Evolutionary conservation across 805 yeast species (phyloP).

Genomic region (Ogataea haglerorum): DNA sequence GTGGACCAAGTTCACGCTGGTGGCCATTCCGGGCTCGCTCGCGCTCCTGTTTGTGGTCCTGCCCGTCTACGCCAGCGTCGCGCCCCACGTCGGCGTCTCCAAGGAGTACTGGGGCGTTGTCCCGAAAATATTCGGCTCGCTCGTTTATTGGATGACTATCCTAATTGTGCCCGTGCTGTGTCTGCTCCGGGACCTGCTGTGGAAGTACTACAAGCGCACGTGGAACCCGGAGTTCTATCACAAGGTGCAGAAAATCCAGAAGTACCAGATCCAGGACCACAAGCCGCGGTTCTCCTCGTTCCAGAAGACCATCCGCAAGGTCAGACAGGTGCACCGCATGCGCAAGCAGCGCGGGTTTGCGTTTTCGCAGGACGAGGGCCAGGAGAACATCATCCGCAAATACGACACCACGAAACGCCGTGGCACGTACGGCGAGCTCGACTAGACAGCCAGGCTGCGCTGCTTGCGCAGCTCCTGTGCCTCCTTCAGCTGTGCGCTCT

Average conservation of each 20-base stretch:
- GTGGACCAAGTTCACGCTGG: slow-evolving; percentile 90
- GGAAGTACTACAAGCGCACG: slow-evolving; percentile 94
- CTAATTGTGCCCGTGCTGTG: slow-evolving; percentile 77
- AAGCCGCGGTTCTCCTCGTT: slow-evolving; percentile 96
- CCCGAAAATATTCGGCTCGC: slow-evolving; percentile 69
- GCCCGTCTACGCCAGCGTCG: slow-evolving; percentile 83
- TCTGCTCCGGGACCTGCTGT: slow-evolving; percentile 78
- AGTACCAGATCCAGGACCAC: slow-evolving; percentile 87
- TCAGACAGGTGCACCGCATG: slow-evolving; percentile 97
- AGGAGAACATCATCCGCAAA: slow-evolving; percentile 85
- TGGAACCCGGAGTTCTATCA: slow-evolving; percentile 91
- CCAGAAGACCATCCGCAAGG: slow-evolving; percentile 95
- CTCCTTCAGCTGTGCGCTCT: slow-evolving; percentile 2
- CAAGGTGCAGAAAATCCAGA: slow-evolving; percentile 94
- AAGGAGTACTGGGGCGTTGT: slow-evolving; percentile 80
- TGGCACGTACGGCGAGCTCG: slow-evolving; percentile 34
- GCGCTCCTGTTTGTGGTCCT: slow-evolving; percentile 77
- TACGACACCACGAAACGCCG: slow-evolving; percentile 86
- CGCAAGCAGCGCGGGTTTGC: slow-evolving; percentile 98
- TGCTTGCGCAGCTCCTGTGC: slow-evolving; percentile 1
- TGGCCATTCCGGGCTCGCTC: slow-evolving; percentile 95
- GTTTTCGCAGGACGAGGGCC: slow-evolving; percentile 93
- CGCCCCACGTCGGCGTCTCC: slow-evolving; percentile 81
- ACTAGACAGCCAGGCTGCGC: slow-evolving; percentile 8
- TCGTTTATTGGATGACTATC: slow-evolving; percentile 78